A percentile compares a stretch with the other conserved stretches of the same genome.
These are phyloP conservation scores for Ophiostoma tasmaniense DNA, from an alignment of 2,329 filamentous ascomycete genomes.

Conservation along the genomic window DNA sequence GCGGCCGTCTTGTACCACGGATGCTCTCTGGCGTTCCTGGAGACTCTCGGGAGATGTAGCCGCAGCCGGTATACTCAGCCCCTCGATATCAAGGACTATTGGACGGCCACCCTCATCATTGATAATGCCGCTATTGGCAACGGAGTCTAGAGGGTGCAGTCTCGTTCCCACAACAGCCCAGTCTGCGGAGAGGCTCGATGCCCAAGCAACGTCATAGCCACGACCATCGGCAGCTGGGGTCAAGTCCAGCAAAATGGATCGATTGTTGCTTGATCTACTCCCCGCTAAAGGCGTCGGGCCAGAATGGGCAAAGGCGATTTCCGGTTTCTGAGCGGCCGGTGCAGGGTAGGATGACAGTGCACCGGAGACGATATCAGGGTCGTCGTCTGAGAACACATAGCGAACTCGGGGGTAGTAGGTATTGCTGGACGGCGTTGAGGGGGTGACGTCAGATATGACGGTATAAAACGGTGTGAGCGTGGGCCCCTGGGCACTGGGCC, in stretches of 20 bases:
- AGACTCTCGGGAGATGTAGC: neutral
- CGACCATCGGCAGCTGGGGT: conserved; percentile 31
- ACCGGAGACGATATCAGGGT: conserved; percentile 64
- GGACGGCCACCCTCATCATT: conserved; percentile 27
- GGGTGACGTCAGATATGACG: conserved; percentile 67
- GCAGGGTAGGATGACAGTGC: conserved; percentile 35
- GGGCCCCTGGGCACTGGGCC: conserved; percentile 24
- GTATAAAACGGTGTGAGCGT: conserved; percentile 80
- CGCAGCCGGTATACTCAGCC: conserved; percentile 24
- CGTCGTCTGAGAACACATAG: conserved; percentile 91
- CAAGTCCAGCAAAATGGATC: conserved; percentile 50
- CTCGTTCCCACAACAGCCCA: conserved; percentile 54
- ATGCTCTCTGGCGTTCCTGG: neutral
- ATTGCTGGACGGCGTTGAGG: conserved; percentile 31
- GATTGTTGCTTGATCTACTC: conserved; percentile 37
- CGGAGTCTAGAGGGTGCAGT: conserved; percentile 36
- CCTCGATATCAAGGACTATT: conserved; percentile 56
- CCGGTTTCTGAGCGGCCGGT: neutral
- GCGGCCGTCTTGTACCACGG: neutral
- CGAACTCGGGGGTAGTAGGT: conserved; percentile 79
- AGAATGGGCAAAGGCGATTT: neutral
- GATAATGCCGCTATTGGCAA: neutral
- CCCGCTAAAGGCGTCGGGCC: neutral
- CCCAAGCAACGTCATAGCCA: conserved; percentile 51
- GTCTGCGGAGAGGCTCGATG: conserved; percentile 62